Conservation (phyloP, 2,329 filamentous ascomycete species). For the Phaeoacremonium minimum region DNA sequence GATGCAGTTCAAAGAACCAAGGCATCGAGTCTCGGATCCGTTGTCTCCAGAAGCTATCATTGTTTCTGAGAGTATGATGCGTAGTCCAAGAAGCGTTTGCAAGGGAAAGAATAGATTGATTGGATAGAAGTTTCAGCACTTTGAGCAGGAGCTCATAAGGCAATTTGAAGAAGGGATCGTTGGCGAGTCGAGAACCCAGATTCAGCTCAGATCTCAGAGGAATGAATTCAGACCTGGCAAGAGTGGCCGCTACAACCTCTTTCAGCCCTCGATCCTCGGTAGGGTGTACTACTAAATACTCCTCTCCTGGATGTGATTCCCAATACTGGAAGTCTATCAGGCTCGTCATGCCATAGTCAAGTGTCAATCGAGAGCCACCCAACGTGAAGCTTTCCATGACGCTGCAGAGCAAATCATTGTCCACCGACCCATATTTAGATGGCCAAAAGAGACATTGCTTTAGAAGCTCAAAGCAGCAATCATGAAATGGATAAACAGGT, state of each 20-base stretch:
- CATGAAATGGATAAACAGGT: slow-evolving; percentile 3
- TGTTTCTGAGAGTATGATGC: not conserved
- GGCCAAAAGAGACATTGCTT: not conserved
- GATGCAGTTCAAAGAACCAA: slow-evolving; percentile 5
- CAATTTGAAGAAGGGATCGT: not conserved
- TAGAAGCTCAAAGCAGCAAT: slow-evolving; percentile 4
- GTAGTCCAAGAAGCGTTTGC: slow-evolving; percentile 3
- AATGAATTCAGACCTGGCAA: not conserved
- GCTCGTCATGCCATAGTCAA: not conserved
- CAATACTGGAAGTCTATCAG: not conserved
- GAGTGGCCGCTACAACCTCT: not conserved
- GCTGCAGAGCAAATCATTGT: slow-evolving; percentile 4
- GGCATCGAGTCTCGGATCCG: not conserved
- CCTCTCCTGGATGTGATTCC: not conserved
- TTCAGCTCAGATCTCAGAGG: not conserved
- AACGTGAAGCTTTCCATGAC: not conserved
- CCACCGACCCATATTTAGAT: not conserved
- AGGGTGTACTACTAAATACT: slow-evolving; percentile 2
- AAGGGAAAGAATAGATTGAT: not conserved
- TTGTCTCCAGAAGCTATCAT: slow-evolving; percentile 3
- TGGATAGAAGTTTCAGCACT: not conserved
- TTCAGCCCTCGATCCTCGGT: not conserved
- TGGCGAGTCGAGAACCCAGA: not conserved
- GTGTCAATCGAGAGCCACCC: not conserved
- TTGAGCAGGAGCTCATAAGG: slow-evolving; percentile 1